phyloP scores from a whole-genome alignment of 2,329 filamentous ascomycete species.

The Rosellinia necatrix region DNA sequence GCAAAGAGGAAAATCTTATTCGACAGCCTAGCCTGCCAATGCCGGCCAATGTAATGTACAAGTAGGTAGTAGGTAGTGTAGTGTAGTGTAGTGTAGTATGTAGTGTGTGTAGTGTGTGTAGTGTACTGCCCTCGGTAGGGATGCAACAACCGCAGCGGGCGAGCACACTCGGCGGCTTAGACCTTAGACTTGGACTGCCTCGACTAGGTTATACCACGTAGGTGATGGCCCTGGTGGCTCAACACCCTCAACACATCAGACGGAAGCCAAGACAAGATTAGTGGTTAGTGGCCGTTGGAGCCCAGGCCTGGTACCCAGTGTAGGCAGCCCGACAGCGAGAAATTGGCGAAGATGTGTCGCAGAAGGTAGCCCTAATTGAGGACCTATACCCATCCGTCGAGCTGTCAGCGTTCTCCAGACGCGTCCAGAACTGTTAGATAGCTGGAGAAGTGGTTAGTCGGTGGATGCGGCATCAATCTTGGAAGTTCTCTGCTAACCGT shows the following conservation, averaged over 20 bases:
- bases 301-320: no score
- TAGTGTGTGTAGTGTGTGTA: no score
- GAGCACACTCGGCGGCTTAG: constrained; percentile 17
- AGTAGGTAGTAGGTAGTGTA: neutral
- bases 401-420: constrained; percentile 1
- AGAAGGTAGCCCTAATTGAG: constrained; percentile 5
- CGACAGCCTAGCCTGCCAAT: constrained; percentile 3
- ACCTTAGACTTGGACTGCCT: no score
- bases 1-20: constrained; percentile 17
- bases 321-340: neutral
- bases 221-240: no score
- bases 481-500: no score
- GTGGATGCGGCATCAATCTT: no score
- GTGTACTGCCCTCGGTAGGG: no score
- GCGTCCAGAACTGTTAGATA: constrained; percentile 3
- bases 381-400: constrained; percentile 12
- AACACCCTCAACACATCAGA: constrained; percentile 5
- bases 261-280: constrained; percentile 13
- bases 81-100: neutral
- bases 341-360: neutral
- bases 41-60: no score
- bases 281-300: constrained; percentile 12
- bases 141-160: constrained; percentile 21
- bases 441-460: constrained; percentile 10
- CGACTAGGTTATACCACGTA: no score